Evolutionary conservation across 164 flowering plant genomes (phyloP).

Genomic region (Stephania cephalantha): DNA sequence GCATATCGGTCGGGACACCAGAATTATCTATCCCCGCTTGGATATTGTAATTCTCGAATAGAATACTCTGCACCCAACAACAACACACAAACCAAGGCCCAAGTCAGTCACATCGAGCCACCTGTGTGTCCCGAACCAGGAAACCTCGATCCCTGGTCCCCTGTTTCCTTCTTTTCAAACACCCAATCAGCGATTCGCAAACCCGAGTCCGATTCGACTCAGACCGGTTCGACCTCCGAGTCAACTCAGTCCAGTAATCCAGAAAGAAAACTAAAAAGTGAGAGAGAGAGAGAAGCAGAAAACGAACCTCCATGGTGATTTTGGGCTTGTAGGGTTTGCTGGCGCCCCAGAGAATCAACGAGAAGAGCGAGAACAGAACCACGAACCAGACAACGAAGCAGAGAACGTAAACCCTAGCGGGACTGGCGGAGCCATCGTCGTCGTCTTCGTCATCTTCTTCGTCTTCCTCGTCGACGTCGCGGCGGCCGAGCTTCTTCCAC

Average conservation of each 20-base stretch:
- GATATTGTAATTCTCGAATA: conserved; percentile 46
- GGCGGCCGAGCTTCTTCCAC: conserved; percentile 43
- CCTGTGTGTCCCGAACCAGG: background rate
- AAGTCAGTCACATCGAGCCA: background rate
- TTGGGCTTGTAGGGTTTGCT: conserved; percentile 52
- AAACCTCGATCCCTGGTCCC: background rate
- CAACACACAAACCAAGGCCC: background rate
- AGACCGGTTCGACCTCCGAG: background rate
- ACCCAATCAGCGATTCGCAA: background rate
- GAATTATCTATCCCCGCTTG: conserved; percentile 70
- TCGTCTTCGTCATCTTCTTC: conserved; percentile 12
- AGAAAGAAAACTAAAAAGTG: background rate
- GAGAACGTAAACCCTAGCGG: conserved; percentile 31
- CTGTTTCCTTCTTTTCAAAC: conserved; percentile 1
- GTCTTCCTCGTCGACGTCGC: conserved; percentile 28
- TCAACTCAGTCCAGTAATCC: background rate
- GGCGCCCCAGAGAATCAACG: conserved; percentile 81
- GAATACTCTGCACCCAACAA: conserved; percentile 42
- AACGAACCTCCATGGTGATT: conserved; percentile 56
- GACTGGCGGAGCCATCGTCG: background rate
- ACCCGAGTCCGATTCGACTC: conserved; percentile 2
- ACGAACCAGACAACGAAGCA: conserved; percentile 48
- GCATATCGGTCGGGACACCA: conserved; percentile 84
- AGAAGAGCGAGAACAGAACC: conserved; percentile 51
- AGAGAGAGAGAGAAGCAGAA: background rate